Conservation (phyloP, 306 rosid species). For the Aeschynomene evenia region DNA sequence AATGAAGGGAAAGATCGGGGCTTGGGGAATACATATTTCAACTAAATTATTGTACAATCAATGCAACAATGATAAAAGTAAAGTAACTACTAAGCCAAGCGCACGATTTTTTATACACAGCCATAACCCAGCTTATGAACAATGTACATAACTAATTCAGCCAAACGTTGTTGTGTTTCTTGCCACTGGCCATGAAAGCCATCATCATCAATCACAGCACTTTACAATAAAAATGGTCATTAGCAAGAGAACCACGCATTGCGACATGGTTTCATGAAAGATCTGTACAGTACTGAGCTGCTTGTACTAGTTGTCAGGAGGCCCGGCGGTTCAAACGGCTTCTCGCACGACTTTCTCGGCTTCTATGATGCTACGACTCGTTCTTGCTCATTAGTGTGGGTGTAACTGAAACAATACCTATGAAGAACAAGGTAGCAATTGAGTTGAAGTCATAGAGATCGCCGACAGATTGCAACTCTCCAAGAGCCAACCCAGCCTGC, state of each 20-base stretch:
- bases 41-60: conserved; percentile 21
- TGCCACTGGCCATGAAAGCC: conserved; percentile 19
- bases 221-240: conserved; percentile 23
- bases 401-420: conserved; percentile 75
- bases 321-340: conserved; percentile 33
- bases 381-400: conserved; percentile 76
- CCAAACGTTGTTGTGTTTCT: conserved; percentile 21
- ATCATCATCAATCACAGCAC: conserved; percentile 15
- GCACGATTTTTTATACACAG: conserved; percentile 27
- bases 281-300: conserved; percentile 37
- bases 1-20: neutral
- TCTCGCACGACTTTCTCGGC: conserved; percentile 28
- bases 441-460: conserved; percentile 97
- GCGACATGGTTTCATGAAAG: neutral
- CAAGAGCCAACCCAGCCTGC: conserved; percentile 97
- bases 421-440: conserved; percentile 79
- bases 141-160: conserved; percentile 35
- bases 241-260: conserved; percentile 9
- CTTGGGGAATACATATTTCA: neutral
- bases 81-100: conserved; percentile 14
- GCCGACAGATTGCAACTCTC: conserved; percentile 74
- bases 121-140: conserved; percentile 28
- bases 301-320: conserved; percentile 28
- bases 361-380: conserved; percentile 46
- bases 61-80: conserved; percentile 18